Conservation (phyloP, 495 filamentous ascomycete species). For the Geoglossum glabrum region DNA sequence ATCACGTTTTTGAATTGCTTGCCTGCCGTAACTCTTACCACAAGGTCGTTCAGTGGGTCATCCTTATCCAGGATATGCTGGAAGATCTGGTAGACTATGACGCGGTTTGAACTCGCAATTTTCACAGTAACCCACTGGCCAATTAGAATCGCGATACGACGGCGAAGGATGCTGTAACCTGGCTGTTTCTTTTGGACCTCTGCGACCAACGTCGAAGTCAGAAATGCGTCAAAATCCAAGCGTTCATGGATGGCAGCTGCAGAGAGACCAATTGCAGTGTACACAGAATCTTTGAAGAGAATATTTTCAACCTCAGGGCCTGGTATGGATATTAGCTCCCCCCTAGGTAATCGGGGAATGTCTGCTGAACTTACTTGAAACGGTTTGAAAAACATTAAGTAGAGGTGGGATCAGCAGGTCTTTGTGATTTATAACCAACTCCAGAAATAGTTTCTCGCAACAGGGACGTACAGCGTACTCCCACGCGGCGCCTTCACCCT, state of each 20-base stretch:
- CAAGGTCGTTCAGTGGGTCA: slow-evolving; percentile 68
- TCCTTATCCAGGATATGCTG: slow-evolving; percentile 62
- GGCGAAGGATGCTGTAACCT: slow-evolving; percentile 68
- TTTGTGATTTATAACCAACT: slow-evolving; percentile 74
- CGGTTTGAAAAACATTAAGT: slow-evolving; percentile 53
- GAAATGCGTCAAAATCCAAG: slow-evolving; percentile 65
- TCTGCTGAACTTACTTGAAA: slow-evolving; percentile 33
- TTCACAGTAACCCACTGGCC: slow-evolving; percentile 77
- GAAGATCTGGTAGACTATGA: slow-evolving; percentile 75
- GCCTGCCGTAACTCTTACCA: slow-evolving; percentile 80
- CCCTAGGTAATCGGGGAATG: background rate
- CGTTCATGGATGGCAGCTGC: slow-evolving; percentile 46
- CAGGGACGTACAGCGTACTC: slow-evolving; percentile 80
- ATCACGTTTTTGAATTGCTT: slow-evolving; percentile 57
- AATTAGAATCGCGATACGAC: slow-evolving; percentile 70
- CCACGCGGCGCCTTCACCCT: slow-evolving; percentile 57
- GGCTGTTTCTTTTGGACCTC: slow-evolving; percentile 61
- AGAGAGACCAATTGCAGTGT: slow-evolving; percentile 75
- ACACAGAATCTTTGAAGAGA: slow-evolving; percentile 76
- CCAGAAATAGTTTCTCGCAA: slow-evolving; percentile 82
- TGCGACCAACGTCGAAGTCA: slow-evolving; percentile 48
- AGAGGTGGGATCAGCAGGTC: slow-evolving; percentile 53
- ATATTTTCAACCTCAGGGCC: slow-evolving; percentile 43
- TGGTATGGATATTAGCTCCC: slow-evolving; percentile 9
- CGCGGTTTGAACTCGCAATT: slow-evolving; percentile 36